Base-by-base conservation (phyloP, 2,329 filamentous ascomycete species). In the Hypoxylon sp. region DNA sequence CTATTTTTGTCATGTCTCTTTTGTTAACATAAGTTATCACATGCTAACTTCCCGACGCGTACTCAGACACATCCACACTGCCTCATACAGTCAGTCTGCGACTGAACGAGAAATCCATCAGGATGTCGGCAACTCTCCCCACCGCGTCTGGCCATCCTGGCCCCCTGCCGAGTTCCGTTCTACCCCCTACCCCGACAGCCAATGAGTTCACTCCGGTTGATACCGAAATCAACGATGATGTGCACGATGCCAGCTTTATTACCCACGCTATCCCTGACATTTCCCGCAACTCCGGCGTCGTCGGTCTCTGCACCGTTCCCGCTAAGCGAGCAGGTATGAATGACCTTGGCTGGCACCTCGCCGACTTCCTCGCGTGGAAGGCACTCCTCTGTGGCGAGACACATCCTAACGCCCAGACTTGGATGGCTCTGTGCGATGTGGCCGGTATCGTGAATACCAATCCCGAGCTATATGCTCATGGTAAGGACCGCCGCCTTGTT, bases 281-380 rank as follows among this genome's bases (percentile, higher is more conserved):
- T 25, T 57, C 66, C n/a, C 46, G 51, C 1, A 44, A 62, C 14
- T 58, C 71, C 2, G 61, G 67, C 6, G 44, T 79, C 6, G 33
- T 78, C 37, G 77, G 65, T 10, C 61, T 79, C 13, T 78, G 77
- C 35, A 64, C 76, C 14, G 73, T 79, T 0, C 71, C 77, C 6
- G n/a, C 57, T 5, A 64, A 72, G 0, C 66, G 68, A 44, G 72
- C 74, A 11, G 73, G 64, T 30, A 71, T 67, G 30, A 53, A 75
- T 20, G 70, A 77, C 33, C 66, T 76, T 6, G 77, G 77, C 14
- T 77, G 74, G 73, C 75, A 78, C 44, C 60, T 79, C 25, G 50
- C 73, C 11, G 74, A 77, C 54, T 78, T 77, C 56, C 56, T 79
- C 1, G 76, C 77, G 6, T 76, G 75, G 60, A 77, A 73, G 64